Evolutionary conservation across 371 early-diverging fungal genomes (phyloP).

Genomic region (Mucor ambiguus): DNA sequence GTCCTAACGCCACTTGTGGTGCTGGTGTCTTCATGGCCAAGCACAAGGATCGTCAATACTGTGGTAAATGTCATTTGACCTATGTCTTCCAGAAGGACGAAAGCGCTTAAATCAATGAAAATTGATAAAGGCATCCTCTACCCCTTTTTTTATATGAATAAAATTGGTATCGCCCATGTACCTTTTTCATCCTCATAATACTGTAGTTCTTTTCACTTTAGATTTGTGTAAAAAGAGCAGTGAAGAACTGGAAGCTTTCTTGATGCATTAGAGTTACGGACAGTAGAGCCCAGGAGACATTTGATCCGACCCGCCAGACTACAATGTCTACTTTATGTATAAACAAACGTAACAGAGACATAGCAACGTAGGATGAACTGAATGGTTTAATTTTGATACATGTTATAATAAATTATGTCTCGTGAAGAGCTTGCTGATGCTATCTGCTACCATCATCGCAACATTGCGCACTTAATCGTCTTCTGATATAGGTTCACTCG

Average conservation of each 20-base stretch:
- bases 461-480: slow-evolving; percentile 22
- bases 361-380: background rate
- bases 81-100: slow-evolving; percentile 53
- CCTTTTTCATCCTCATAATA: background rate
- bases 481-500: slow-evolving; percentile 39
- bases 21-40: slow-evolving; percentile 98
- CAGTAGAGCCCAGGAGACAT: background rate
- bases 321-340: background rate
- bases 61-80: slow-evolving; percentile 70
- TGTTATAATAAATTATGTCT: background rate
- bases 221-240: background rate
- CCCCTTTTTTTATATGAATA: slow-evolving; percentile 8
- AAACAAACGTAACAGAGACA: background rate
- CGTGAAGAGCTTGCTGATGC: background rate
- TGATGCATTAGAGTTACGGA: background rate
- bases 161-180: background rate
- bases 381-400: background rate
- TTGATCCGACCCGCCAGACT: background rate
- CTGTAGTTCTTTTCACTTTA: background rate
- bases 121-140: background rate
- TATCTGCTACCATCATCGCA: background rate
- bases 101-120: slow-evolving; percentile 17
- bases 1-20: slow-evolving; percentile 92
- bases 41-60: slow-evolving; percentile 96
- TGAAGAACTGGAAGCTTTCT: background rate